Evolutionary conservation across 208 protist genomes (phyloP).

Genomic region (Trypanosoma conorhini): DNA sequence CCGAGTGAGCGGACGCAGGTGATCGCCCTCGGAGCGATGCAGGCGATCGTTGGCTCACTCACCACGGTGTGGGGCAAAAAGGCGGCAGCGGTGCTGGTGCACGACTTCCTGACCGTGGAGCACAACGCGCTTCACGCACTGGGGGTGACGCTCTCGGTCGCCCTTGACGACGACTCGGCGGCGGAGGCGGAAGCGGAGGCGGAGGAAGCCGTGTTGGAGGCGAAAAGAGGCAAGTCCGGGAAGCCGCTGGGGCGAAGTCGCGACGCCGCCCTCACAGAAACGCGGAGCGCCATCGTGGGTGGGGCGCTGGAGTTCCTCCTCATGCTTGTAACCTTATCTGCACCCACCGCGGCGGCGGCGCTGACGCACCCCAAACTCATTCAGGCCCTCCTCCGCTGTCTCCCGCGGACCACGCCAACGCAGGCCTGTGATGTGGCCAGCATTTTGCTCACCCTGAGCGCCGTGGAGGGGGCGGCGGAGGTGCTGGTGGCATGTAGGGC

Average conservation of each 20-base stretch:
- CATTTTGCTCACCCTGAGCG: conserved; percentile 19
- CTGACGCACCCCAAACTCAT: conserved; percentile 25
- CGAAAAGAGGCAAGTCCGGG: neutral
- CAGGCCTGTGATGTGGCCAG: conserved; percentile 12
- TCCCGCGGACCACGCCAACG: conserved; percentile 18
- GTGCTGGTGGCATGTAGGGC: conserved; percentile 44
- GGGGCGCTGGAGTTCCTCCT: conserved; percentile 30
- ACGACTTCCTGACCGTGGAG: conserved; percentile 45
- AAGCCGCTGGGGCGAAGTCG: neutral
- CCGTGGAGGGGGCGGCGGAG: conserved; percentile 26
- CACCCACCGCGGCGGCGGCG: conserved; percentile 9
- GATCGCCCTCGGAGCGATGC: conserved; percentile 55
- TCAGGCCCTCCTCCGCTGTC: conserved; percentile 22
- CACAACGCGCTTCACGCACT: conserved; percentile 55
- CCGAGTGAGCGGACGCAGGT: conserved; percentile 60
- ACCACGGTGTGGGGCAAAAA: conserved; percentile 28
- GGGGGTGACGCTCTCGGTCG: conserved; percentile 24
- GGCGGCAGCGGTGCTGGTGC: conserved; percentile 32
- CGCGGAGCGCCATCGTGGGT: conserved; percentile 21
- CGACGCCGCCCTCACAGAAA: conserved; percentile 1
- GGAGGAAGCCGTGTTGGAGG: conserved; percentile 1
- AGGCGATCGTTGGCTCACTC: conserved; percentile 37
- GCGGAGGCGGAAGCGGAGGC: no score
- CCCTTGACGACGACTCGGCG: conserved; percentile 2
- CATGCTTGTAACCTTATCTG: conserved; percentile 26